These are phyloP conservation scores for Dictyostelium brefeldianum DNA, from an alignment of 78 protist genomes.

Conservation along the genomic window DNA sequence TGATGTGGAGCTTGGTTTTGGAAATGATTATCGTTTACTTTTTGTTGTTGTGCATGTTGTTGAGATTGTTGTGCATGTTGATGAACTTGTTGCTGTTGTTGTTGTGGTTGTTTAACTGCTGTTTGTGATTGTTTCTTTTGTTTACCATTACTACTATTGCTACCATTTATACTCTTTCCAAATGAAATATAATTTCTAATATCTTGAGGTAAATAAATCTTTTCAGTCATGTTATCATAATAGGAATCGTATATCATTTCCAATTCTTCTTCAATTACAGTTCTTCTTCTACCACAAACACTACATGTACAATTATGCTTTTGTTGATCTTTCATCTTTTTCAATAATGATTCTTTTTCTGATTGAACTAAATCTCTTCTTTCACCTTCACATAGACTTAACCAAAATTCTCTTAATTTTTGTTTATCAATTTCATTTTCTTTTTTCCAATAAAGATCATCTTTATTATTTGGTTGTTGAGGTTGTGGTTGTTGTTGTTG, in stretches of 20 bases:
- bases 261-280: conserved; percentile 83
- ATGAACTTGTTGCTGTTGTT: background rate
- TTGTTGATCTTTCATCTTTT: conserved; percentile 84
- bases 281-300: conserved; percentile 83
- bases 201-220: background rate
- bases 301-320: conserved; percentile 81
- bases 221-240: conserved; percentile 64
- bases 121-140: background rate
- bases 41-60: conserved; percentile 19
- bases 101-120: background rate
- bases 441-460: conserved; percentile 8
- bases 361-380: conserved; percentile 62
- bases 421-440: conserved; percentile 52
- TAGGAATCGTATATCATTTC: conserved; percentile 85
- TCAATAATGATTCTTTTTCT: conserved; percentile 78
- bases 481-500: background rate
- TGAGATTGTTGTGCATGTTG: background rate
- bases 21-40: background rate
- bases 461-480: background rate
- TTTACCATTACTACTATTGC: background rate
- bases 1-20: conserved; percentile 4
- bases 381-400: conserved; percentile 48
- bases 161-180: background rate
- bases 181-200: background rate
- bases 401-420: conserved; percentile 63